Evolutionary conservation across 164 flowering plant species (phyloP), one percentile per base, ranked within the genome.

Genomic region (Cinnamomum micranthum): DNA sequence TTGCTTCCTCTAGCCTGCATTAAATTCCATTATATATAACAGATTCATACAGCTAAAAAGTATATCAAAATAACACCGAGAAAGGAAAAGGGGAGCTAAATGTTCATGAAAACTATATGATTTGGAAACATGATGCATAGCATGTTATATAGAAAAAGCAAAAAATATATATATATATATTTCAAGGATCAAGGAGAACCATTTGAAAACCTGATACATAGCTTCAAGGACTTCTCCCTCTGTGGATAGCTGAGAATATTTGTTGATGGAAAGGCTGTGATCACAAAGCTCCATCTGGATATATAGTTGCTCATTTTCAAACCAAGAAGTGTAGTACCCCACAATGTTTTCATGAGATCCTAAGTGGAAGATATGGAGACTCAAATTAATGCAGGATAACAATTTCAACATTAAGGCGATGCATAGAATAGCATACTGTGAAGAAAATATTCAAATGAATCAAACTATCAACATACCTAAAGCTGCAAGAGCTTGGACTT

Each of bases 271-370:
- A 66, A 93, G 86, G 83, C 95, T 90, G 77, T 74, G 73, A 73
- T 92, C 98, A 80, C 99, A 95, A 28, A 95, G 92, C 86, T 93
- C 99, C 92, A 92, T 86, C 81, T 93, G 98, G 77, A 93, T 93
- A 82, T 89, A 95, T 68, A 95, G 91, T 72, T 91, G 89, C 79
- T 93, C 96, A 76, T 92, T 90, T 80, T 93, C 99, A 81, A 95
- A 95, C 99, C 99, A 95, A 59, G 98, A 91, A 71, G 88, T 80
- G 75, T 86, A 87, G 79, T 95, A 95, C 23, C 92, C 89, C 73
- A 92, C 94, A 74, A 92, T 77, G 74, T 95, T 91, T 76, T 87
- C 88, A 86, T 92, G 98, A 75, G 80, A 86, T 41, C 99, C 97
- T 93, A 77, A 35, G 65, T 15, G 24, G 41, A 69, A 68, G 6